Evolutionary conservation across 225 moss, liverwort and hornwort genomes (phyloP).

Genomic region (Thuidium tamariscinum): DNA sequence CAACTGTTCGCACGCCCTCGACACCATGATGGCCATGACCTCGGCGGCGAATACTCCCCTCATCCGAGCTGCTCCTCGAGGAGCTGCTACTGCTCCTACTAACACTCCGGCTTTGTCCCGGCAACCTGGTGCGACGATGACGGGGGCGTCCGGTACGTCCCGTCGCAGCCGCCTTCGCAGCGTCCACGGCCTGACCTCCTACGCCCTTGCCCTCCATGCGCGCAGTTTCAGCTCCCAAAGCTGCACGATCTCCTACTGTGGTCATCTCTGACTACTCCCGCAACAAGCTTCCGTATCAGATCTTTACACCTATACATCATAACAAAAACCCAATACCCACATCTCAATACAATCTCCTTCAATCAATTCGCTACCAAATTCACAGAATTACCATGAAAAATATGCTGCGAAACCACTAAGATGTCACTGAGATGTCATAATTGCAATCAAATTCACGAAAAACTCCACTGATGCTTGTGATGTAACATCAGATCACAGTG

Average conservation of each 20-base stretch:
- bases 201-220: slow-evolving; percentile 10
- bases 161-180: background rate
- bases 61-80: background rate
- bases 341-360: background rate
- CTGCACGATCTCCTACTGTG: slow-evolving; percentile 1
- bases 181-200: slow-evolving; percentile 4
- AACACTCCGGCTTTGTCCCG: slow-evolving; percentile 5
- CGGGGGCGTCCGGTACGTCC: slow-evolving; percentile 1
- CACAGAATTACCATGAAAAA: background rate
- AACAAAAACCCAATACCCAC: background rate
- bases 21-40: background rate
- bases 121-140: background rate
- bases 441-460: background rate
- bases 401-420: background rate
- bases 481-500: background rate
- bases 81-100: background rate
- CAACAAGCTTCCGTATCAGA: background rate
- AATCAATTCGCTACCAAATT: background rate
- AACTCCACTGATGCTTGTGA: background rate
- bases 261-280: background rate
- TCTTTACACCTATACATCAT: background rate
- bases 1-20: slow-evolving; percentile 1
- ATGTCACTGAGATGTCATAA: background rate
- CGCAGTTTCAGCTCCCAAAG: slow-evolving; percentile 2
- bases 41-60: background rate